Evolutionary conservation across 306 rosid species (phyloP).

Genomic region (Nissolia schottii): DNA sequence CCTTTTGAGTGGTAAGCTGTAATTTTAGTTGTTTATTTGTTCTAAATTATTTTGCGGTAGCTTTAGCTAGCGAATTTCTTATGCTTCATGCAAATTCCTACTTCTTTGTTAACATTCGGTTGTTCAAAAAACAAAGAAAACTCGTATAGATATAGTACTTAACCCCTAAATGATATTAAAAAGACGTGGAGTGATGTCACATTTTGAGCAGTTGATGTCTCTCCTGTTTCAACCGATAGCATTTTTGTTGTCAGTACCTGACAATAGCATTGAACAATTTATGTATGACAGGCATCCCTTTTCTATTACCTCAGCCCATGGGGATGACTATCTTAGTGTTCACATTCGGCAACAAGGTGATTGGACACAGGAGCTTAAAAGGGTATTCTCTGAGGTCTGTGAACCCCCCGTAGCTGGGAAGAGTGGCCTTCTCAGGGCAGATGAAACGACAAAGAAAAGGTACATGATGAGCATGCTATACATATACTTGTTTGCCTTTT

Average conservation of each 20-base stretch:
- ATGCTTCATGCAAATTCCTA: background rate
- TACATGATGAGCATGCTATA: background rate
- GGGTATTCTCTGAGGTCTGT: conserved; percentile 77
- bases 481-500: background rate
- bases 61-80: background rate
- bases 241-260: background rate
- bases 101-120: background rate
- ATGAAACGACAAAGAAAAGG: conserved; percentile 87
- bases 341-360: conserved; percentile 94
- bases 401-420: conserved; percentile 79
- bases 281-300: conserved; percentile 79
- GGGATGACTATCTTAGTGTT: conserved; percentile 81
- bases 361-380: conserved; percentile 88
- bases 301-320: conserved; percentile 96
- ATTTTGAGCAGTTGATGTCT: background rate
- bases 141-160: background rate
- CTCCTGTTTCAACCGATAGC: background rate
- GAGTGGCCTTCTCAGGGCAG: conserved; percentile 93
- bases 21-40: conserved; percentile 5
- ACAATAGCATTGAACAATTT: conserved; percentile 3
- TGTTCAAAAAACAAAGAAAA: background rate
- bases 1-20: conserved; percentile 82
- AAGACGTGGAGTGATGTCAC: background rate
- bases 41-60: background rate
- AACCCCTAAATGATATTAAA: background rate